phyloP scores from a whole-genome alignment of 1,284 basidiomycete species.

The Rhizoctonia solani region DNA sequence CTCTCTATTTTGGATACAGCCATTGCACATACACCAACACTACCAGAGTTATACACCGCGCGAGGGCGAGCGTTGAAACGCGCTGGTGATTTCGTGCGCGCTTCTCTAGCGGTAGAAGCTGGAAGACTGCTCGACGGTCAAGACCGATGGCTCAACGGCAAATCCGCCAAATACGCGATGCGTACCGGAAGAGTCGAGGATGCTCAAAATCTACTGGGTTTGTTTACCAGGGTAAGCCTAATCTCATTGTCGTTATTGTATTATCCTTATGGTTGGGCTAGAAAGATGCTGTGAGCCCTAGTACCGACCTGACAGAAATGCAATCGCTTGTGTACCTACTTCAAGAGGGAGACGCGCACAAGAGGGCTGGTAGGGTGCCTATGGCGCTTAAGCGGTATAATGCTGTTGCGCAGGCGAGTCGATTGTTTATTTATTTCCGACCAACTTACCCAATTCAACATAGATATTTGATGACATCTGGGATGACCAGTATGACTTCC shows the following conservation, averaged over 20 bases:
- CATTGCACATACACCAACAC: constrained; percentile 85
- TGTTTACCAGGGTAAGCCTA: constrained; percentile 84
- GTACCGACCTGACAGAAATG: constrained; percentile 91
- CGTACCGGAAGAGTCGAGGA: constrained; percentile 78
- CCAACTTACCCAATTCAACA: background rate
- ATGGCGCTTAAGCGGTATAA: constrained; percentile 88
- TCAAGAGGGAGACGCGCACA: constrained; percentile 80
- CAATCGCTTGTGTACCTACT: constrained; percentile 88
- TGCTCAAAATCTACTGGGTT: constrained; percentile 70
- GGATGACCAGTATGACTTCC: constrained; percentile 99
- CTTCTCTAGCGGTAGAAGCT: constrained; percentile 78
- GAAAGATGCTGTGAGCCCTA: constrained; percentile 82
- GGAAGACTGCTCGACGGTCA: constrained; percentile 90
- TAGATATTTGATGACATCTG: constrained; percentile 87
- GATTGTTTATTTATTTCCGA: background rate
- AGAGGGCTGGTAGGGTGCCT: constrained; percentile 67
- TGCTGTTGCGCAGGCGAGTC: constrained; percentile 69
- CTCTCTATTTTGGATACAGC: constrained; percentile 69
- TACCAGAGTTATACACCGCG: constrained; percentile 89
- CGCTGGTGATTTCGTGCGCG: constrained; percentile 77
- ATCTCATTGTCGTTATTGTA: constrained; percentile 21
- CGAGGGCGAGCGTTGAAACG: constrained; percentile 88
- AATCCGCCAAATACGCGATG: constrained; percentile 89
- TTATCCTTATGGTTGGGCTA: constrained; percentile 44
- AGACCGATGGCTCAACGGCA: constrained; percentile 95